Evolutionary conservation across 352 stramenopile genomes (phyloP).

Genomic region (Globisporangium recalcitrans): DNA sequence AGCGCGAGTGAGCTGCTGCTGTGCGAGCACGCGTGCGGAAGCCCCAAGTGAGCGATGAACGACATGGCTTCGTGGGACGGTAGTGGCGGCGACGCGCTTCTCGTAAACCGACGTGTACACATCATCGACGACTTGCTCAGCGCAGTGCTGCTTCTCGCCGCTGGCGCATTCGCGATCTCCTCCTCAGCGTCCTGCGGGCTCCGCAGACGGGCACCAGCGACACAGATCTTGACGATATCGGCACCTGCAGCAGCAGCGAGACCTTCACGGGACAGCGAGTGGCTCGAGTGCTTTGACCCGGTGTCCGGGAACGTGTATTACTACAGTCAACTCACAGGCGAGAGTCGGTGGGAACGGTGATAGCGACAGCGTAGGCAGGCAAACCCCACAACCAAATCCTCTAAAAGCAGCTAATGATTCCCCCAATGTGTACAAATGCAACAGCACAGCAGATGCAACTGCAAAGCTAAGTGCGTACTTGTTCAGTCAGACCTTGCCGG

Average conservation of each 20-base stretch:
- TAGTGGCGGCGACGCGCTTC: conserved; percentile 17
- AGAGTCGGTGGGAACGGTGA: conserved; percentile 57
- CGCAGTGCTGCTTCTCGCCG: conserved; percentile 51
- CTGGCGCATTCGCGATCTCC: conserved; percentile 31
- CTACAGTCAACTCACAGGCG: conserved; percentile 69
- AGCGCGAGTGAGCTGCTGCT: neutral
- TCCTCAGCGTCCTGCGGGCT: conserved; percentile 18
- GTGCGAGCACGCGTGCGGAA: neutral
- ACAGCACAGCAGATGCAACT: conserved; percentile 6
- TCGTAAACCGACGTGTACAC: conserved; percentile 39
- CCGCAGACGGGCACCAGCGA: conserved; percentile 17
- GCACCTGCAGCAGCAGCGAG: neutral
- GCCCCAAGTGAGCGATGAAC: neutral
- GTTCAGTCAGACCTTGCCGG: conserved; percentile 67
- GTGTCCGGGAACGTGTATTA: conserved; percentile 50
- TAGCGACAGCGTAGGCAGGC: neutral
- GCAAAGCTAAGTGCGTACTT: conserved; percentile 1
- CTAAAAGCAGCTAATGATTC: neutral
- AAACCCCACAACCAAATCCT: neutral
- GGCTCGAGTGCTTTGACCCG: conserved; percentile 62
- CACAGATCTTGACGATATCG: conserved; percentile 9
- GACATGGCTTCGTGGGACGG: conserved; percentile 10
- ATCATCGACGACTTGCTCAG: conserved; percentile 77
- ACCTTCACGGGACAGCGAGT: conserved; percentile 18
- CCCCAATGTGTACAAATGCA: conserved; percentile 6